Evolutionary conservation across 75 land plant genomes (phyloP).

Genomic region (Cryptomeria japonica): DNA sequence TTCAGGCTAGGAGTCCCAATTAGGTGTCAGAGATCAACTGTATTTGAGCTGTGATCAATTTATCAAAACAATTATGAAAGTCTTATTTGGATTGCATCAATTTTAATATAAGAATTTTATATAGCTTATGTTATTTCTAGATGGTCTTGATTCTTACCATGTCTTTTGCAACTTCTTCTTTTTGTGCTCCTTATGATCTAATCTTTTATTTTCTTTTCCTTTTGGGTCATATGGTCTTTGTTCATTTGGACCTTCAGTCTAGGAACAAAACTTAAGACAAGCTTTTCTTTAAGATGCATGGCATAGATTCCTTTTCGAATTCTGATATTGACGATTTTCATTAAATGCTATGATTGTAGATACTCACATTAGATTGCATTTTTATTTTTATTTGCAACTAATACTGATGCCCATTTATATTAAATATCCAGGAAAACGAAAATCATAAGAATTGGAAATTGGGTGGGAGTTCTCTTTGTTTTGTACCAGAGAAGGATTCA

Average conservation of each 20-base stretch:
- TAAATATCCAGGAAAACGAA: background rate
- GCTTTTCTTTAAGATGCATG: background rate
- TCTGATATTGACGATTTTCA: background rate
- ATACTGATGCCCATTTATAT: background rate
- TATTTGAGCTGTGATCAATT: background rate
- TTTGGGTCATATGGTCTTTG: background rate
- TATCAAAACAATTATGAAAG: background rate
- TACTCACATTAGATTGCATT: background rate
- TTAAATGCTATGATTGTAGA: background rate
- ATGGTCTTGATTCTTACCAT: background rate
- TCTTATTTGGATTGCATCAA: background rate
- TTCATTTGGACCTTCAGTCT: background rate
- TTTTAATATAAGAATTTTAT: background rate
- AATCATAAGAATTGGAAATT: background rate
- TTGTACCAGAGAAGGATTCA: background rate
- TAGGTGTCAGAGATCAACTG: background rate
- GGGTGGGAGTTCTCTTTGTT: background rate
- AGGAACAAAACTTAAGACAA: background rate
- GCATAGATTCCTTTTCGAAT: background rate
- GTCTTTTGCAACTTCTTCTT: background rate
- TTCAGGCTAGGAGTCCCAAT: background rate
- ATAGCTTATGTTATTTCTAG: background rate
- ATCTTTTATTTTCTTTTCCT: background rate
- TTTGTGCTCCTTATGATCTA: background rate
- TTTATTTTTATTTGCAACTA: background rate